A percentile compares a stretch with the other conserved stretches of the same genome.
Evolutionary conservation across 805 yeast genomes (phyloP).

Genomic region (Candida dajiaensis): DNA sequence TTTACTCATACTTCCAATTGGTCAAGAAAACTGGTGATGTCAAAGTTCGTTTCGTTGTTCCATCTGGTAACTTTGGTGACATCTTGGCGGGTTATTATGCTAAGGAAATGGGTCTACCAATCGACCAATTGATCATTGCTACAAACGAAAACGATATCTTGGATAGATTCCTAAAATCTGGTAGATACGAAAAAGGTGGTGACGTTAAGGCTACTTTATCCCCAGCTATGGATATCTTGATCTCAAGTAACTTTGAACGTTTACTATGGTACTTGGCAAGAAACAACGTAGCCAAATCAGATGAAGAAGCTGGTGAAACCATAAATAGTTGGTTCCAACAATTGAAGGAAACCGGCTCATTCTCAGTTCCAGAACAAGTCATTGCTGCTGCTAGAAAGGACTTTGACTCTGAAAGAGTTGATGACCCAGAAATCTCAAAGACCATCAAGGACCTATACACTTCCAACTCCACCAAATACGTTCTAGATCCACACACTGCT

Average conservation of each 20-base stretch:
- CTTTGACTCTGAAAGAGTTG: constrained; percentile 75
- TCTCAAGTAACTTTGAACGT: constrained; percentile 95
- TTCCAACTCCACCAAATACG: constrained; percentile 57
- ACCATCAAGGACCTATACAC: constrained; percentile 70
- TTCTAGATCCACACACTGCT: constrained; percentile 94
- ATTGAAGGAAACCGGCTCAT: constrained; percentile 71
- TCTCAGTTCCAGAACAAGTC: constrained; percentile 60
- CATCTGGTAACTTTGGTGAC: constrained; percentile 98
- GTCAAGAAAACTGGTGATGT: constrained; percentile 33
- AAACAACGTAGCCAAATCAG: constrained; percentile 48
- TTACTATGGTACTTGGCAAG: constrained; percentile 90
- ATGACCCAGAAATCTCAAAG: constrained; percentile 68
- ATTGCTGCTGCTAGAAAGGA: constrained; percentile 59
- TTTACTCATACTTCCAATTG: constrained; percentile 81
- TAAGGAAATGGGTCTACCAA: constrained; percentile 90
- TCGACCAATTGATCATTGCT: constrained; percentile 81
- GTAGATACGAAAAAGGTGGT: constrained; percentile 70
- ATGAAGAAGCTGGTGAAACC: constrained; percentile 69
- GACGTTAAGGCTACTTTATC: constrained; percentile 85
- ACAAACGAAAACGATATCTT: constrained; percentile 94
- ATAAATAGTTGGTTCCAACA: constrained; percentile 73
- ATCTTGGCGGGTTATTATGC: constrained; percentile 96
- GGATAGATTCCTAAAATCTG: constrained; percentile 85
- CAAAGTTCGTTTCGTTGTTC: constrained; percentile 82
- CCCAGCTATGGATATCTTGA: constrained; percentile 98